Base-by-base conservation (phyloP, 345 rosid genomes). In the Eucalyptus marginata region DNA sequence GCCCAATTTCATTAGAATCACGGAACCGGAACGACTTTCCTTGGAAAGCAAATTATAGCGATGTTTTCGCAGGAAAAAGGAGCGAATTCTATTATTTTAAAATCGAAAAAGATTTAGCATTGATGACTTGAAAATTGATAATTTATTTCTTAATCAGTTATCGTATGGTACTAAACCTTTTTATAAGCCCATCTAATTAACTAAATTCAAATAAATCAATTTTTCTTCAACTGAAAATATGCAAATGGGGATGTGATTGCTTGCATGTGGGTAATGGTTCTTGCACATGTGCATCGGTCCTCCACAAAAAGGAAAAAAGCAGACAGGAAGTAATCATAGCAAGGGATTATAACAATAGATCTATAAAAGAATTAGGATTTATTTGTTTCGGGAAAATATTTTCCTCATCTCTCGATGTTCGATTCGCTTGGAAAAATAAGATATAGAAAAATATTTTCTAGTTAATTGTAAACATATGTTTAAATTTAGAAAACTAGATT, bases 321-420 rank as follows among this genome's bases (percentile, higher is more conserved):
- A 64, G 80, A 33, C 20, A 68, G 80, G 80, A 33, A 17, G 6
- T 68, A 33, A 68, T 68, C 13, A 33, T 68, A 9, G 80, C 80
- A 68, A 68, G 20, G 80, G 24, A 68, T 68, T 16, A 10, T 12
- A 68, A 68, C 10, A 7, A 9, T 33, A 33, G 44, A 9, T 68
- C 44, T 16, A 9, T 0, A 3, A 13, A 68, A 68, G 4, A 25
- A 24, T 24, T 24, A 56, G 62, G 62, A 6, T 22, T 24, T 56
- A 22, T 56, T 56, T 22, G 13, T 56, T 56, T 56, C 3, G 6
- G 0, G 1, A 24, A 56, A 22, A 10, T 24, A 56, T 56, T 56
- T 56, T 56, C 1, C 11, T 56, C 5, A 4, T 24, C 2, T 56
- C 13, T 25, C 0, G 0, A 56, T 22, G 0, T 24, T 56, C 1